Evolutionary conservation across 805 yeast genomes (phyloP).

Genomic region (Sugiyamaella marilandica): DNA sequence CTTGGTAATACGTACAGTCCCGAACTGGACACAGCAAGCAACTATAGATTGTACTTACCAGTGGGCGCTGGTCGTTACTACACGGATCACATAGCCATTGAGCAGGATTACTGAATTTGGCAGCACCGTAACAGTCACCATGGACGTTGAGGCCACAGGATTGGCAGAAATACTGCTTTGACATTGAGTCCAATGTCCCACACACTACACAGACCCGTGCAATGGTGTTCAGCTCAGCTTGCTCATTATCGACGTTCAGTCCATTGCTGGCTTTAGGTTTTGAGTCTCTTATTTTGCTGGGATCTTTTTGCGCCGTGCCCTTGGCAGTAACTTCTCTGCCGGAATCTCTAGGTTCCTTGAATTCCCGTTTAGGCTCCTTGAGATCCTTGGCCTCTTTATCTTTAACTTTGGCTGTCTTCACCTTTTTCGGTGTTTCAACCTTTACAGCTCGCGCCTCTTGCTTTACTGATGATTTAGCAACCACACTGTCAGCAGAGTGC

Average conservation of each 20-base stretch:
- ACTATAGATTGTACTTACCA: constrained; percentile 49
- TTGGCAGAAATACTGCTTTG: constrained; percentile 50
- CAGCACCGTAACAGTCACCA: constrained; percentile 60
- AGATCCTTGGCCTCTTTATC: background rate
- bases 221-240: background rate
- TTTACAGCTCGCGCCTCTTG: constrained; percentile 6
- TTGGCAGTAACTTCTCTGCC: background rate
- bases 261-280: background rate
- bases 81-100: constrained; percentile 83
- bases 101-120: constrained; percentile 15
- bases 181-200: constrained; percentile 35
- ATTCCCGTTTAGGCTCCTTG: background rate
- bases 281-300: background rate
- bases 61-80: constrained; percentile 61
- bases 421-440: background rate
- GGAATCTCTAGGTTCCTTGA: background rate
- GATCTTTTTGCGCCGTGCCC: background rate
- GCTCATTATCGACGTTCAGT: background rate
- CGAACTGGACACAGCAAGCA: constrained; percentile 63
- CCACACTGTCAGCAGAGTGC: background rate
- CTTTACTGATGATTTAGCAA: constrained; percentile 5
- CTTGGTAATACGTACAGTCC: constrained; percentile 46
- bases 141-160: constrained; percentile 71
- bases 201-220: constrained; percentile 52
- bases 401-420: background rate